Base-by-base conservation (phyloP, 352 stramenopile genomes). In the Phytophthora hybrid region DNA sequence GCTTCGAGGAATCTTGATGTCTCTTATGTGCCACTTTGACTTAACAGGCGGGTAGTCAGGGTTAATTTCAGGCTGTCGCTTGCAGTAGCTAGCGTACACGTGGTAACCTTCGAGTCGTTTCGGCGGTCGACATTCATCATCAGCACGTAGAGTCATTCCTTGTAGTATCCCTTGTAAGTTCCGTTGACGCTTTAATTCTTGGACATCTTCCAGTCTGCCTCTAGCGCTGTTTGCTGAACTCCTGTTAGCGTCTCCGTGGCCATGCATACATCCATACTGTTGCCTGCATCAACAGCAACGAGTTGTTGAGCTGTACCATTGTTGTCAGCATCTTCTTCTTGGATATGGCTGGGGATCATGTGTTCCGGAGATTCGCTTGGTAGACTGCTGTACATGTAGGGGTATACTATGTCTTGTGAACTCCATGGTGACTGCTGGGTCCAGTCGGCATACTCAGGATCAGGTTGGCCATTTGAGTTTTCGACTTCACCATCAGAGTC, bases 191-290 rank as follows among this genome's bases (percentile, higher is more conserved):
- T 70, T 63, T 4, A 26, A 21, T 29, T 37, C 44, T 31, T 49
- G 56, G 5, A 65, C 56, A 37, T 71, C 47, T 23, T 60, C 64
- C 13, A 65, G 56, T 71, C 64, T 54, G 64, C 64, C 46, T 65
- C 46, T 14, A 65, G 34, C 18, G 63, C 16, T 18, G 34, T 32
- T 18, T 16, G 39, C 18, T 57, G 37, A 16, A 23, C 34, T 21
- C 55, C 64, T 13, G 46, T 65, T 23, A 65, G 7, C 8, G 4
- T 54, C 16, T 71, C 64, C 2, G 64, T 46, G 4, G 60, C 19
- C 29, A 64, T 53, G 19, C 34, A 71, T 6, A 44, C 13, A 44
- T 44, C 34, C 1, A 44, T 44, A 14, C 34, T 6, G 13, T 44
- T 14, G 13, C 34, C 34, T 0, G 34, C 34, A 44, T 44, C 34